Evolutionary conservation across 495 filamentous ascomycete genomes (phyloP), one percentile per base, ranked within the genome.

Genomic region (Bacidia rubella): DNA sequence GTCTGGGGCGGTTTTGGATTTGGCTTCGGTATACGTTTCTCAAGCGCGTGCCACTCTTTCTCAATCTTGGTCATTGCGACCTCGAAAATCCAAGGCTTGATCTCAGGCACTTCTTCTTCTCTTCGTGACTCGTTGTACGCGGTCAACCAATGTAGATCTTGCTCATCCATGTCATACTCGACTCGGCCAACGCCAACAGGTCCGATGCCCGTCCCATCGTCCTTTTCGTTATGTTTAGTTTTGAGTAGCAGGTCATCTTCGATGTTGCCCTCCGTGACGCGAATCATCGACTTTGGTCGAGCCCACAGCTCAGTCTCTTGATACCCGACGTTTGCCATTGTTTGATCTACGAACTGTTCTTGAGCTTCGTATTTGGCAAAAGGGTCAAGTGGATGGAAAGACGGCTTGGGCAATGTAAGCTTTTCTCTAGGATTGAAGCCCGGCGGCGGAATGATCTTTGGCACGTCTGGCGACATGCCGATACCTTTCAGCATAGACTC

Each of bases 91-190:
- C 93, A 89, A 19, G 88, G 85, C 39, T 87, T 88, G 57, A 99
- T 92, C 0, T 82, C 71, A 44, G 90, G 85, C 20, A 86, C 76
- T 32, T 83, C 79, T 53, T 83, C 74, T 2, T 73, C 70, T 60
- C 81, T 82, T 32, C 93, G 78, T 53, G 83, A 79, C 5, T 69
- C 67, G 61, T 99, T 99, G 57, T 87, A 79, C 40, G 78, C 77
- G 52, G 93, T 84, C 22, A 99, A 71, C 92, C 93, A 97, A 68
- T 89, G 85, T 50, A 93, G 89, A 63, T 99, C 92, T 62, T 99
- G 92, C 66, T 97, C 92, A 62, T 99, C 92, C 92, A 99, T 97
- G 59, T 99, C 92, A 60, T 99, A 99, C 60, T 99, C 92, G 39
- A 96, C 92, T 27, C 87, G 78, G 38, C 87, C 85, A 24, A 86